A percentile compares a stretch with the other conserved stretches of the same genome.
Conservation (phyloP, 805 yeast species). For the Candida loeiensis region DNA sequence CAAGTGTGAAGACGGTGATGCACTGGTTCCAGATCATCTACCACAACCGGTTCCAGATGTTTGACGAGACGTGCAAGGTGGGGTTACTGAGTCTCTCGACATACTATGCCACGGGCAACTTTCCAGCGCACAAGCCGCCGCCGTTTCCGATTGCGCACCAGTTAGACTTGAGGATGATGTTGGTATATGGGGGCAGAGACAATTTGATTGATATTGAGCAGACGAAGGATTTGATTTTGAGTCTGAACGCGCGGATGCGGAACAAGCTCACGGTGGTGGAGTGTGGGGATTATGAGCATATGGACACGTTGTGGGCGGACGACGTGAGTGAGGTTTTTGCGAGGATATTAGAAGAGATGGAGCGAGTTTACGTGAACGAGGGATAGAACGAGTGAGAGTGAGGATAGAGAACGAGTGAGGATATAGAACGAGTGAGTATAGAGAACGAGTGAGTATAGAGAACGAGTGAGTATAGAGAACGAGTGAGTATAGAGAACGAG, state of each 20-base stretch:
- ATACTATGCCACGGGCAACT: constrained; percentile 9
- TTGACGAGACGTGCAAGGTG: constrained; percentile 24
- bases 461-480: no score
- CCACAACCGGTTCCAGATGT: constrained; percentile 30
- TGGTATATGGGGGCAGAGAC: constrained; percentile 29
- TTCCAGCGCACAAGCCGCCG: constrained; percentile 9
- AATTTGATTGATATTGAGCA: constrained; percentile 26
- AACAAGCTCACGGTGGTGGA: constrained; percentile 17
- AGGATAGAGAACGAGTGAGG: neutral
- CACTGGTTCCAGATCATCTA: constrained; percentile 34
- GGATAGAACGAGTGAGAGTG: neutral
- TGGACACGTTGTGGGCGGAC: constrained; percentile 32
- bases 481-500: no score
- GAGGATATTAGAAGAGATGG: constrained; percentile 15
- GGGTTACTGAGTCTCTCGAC: constrained; percentile 23
- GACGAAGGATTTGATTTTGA: constrained; percentile 21
- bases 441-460: no score
- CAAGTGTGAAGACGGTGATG: constrained; percentile 25
- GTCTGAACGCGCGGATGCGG: constrained; percentile 22
- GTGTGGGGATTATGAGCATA: constrained; percentile 29
- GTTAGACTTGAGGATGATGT: constrained; percentile 25
- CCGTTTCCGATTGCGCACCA: constrained; percentile 31
- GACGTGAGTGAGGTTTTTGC: constrained; percentile 25
- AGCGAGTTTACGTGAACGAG: neutral
- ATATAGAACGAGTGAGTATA: no score